Percentiles rank a stretch among this genome's conserved stretches.
phyloP scores from a whole-genome alignment of 768 basidiomycete genomes.

The Phaeolepiota aurea region DNA sequence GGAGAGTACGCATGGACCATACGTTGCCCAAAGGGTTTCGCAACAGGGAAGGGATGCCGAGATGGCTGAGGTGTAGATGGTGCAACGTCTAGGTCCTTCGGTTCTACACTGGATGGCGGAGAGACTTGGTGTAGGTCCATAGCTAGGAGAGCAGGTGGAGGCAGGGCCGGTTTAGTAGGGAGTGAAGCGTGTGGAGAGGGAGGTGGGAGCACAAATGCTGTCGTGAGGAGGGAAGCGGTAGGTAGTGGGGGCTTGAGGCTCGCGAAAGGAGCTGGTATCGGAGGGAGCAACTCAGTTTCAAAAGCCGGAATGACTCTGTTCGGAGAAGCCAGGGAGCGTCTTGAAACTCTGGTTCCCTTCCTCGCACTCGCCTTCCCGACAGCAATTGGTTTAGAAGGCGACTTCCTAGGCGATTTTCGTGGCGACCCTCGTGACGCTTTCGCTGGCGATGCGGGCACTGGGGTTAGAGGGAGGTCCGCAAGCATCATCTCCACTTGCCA shows the following conservation, averaged over 20 bases:
- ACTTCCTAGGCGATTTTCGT: constrained; percentile 20
- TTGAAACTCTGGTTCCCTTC: constrained; percentile 37
- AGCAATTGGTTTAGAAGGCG: constrained; percentile 24
- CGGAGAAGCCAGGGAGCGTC: constrained; percentile 32
- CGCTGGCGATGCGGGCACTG: constrained; percentile 16
- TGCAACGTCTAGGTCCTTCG: constrained; percentile 9
- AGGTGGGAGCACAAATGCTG: constrained; percentile 71
- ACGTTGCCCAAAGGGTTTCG: constrained; percentile 58
- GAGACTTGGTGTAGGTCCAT: constrained; percentile 8
- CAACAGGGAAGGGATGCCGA: constrained; percentile 55
- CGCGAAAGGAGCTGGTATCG: constrained; percentile 22
- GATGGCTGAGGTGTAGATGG: constrained; percentile 23
- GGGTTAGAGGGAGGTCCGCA: constrained; percentile 44
- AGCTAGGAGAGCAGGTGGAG: constrained; percentile 12
- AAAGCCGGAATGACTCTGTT: constrained; percentile 25
- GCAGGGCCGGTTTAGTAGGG: constrained; percentile 39
- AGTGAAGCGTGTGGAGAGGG: constrained; percentile 65
- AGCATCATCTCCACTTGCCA: constrained; percentile 64
- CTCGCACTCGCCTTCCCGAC: constrained; percentile 40
- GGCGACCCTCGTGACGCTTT: constrained; percentile 13
- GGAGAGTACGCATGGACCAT: constrained; percentile 83
- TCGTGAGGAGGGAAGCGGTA: constrained; percentile 47
- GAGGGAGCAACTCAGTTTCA: constrained; percentile 32
- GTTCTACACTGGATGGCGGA: constrained; percentile 4
- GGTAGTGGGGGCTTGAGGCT: constrained; percentile 28